Percentiles rank a stretch among this genome's conserved stretches.
phyloP scores from a whole-genome alignment of 768 basidiomycete species.

The Lactifluus piperatus region DNA sequence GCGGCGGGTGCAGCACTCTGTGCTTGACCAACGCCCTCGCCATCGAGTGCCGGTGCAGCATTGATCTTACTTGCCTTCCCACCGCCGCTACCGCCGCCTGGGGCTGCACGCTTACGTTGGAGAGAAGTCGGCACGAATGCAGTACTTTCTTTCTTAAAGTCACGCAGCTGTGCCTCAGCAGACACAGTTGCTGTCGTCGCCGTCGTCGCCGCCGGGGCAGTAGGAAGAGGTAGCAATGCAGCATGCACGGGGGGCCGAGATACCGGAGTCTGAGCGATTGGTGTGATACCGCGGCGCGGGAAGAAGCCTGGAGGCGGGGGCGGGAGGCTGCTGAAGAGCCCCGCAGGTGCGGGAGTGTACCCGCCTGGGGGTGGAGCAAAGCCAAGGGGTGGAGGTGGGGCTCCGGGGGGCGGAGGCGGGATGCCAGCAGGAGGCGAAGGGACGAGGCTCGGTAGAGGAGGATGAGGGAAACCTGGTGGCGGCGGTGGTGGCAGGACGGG shows the following conservation, averaged over 20 bases:
- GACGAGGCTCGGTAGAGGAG: background rate
- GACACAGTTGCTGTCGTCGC: constrained; percentile 73
- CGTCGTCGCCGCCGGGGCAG: constrained; percentile 33
- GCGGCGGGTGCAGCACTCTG: constrained; percentile 30
- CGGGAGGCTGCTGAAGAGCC: constrained; percentile 22
- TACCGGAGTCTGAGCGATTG: constrained; percentile 5
- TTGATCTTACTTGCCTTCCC: constrained; percentile 20
- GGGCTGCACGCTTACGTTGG: constrained; percentile 54
- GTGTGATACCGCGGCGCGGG: constrained; percentile 36
- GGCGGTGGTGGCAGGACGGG: constrained; percentile 23
- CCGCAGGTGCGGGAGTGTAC: constrained; percentile 26
- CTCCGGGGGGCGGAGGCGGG: constrained; percentile 18
- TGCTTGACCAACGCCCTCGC: constrained; percentile 26
- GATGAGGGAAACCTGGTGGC: constrained; percentile 15
- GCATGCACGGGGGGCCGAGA: constrained; percentile 18
- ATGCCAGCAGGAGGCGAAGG: constrained; percentile 19
- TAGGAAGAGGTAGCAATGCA: constrained; percentile 28
- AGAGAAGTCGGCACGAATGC: constrained; percentile 80
- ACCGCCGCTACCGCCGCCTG: constrained; percentile 19
- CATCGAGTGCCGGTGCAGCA: constrained; percentile 27
- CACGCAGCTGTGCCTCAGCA: constrained; percentile 81
- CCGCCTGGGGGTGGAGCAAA: constrained; percentile 22
- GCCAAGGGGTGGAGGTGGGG: constrained; percentile 24
- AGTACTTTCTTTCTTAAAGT: constrained; percentile 92
- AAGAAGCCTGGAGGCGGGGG: constrained; percentile 44